A percentile compares a stretch with the other conserved stretches of the same genome.
These are phyloP conservation scores for Musa acuminata DNA, from an alignment of 176 grass and related monocot species.

Conservation along the genomic window DNA sequence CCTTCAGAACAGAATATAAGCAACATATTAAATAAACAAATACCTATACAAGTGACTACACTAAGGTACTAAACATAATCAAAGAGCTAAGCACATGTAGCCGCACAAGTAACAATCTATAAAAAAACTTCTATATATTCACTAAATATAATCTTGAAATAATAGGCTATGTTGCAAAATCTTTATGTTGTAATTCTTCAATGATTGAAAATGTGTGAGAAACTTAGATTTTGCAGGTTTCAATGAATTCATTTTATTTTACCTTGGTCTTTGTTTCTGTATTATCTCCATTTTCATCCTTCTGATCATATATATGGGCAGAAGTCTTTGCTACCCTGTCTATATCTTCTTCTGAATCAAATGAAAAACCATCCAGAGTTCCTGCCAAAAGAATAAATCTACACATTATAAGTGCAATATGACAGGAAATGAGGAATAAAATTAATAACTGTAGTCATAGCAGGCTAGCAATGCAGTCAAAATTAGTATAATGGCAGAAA, in stretches of 20 bases:
- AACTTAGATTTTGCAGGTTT: slow-evolving; percentile 10
- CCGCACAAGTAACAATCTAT: neutral
- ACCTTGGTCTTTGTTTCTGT: slow-evolving; percentile 51
- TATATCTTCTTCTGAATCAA: slow-evolving; percentile 82
- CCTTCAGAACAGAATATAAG: too few relatives aligned
- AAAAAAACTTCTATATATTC: neutral
- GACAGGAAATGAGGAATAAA: neutral
- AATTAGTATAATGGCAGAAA: too few relatives aligned
- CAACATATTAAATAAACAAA: too few relatives aligned
- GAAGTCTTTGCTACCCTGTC: slow-evolving; percentile 43
- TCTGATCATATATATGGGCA: slow-evolving; percentile 45
- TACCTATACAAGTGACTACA: neutral
- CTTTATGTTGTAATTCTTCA: neutral
- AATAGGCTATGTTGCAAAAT: neutral
- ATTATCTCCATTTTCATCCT: slow-evolving; percentile 59
- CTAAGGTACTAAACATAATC: neutral
- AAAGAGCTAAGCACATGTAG: neutral
- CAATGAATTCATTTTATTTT: slow-evolving; percentile 35
- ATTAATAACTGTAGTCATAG: neutral
- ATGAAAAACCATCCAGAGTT: slow-evolving; percentile 77
- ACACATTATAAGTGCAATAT: neutral
- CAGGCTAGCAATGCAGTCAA: neutral
- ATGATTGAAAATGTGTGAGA: slow-evolving; percentile 2
- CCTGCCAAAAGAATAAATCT: slow-evolving; percentile 34
- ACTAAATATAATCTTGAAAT: neutral